These are phyloP conservation scores for Austroboletus eburneus DNA, from an alignment of 768 basidiomycete genomes.

Conservation along the genomic window DNA sequence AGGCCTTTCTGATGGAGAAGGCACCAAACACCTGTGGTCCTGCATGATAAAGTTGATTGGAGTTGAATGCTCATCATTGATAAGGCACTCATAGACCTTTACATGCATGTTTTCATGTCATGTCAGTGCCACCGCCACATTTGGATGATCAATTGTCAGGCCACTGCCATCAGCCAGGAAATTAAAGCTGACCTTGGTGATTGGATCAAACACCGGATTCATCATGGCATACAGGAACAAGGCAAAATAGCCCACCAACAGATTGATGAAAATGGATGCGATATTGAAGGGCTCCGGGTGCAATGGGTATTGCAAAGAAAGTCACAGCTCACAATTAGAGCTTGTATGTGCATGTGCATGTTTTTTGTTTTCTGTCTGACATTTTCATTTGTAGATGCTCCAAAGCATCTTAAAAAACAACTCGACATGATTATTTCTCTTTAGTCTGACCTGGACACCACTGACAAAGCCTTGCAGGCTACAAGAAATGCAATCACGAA, in stretches of 20 bases:
- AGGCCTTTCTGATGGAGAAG: background rate
- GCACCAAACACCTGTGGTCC: conserved; percentile 31
- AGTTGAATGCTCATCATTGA: conserved; percentile 29
- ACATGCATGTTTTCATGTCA: no score
- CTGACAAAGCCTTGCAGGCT: conserved; percentile 18
- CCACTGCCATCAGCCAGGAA: conserved; percentile 22
- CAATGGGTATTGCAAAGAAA: conserved; percentile 34
- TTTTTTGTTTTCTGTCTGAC: no score
- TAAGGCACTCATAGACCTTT: no score
- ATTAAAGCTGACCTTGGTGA: conserved; percentile 27
- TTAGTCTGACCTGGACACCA: conserved; percentile 25
- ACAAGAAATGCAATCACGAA: conserved; percentile 9
- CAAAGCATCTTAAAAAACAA: conserved; percentile 2
- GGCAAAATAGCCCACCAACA: conserved; percentile 7
- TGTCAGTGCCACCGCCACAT: conserved; percentile 16
- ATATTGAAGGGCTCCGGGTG: conserved; percentile 14
- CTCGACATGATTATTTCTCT: conserved; percentile 8
- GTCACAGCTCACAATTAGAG: conserved; percentile 27
- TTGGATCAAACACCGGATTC: conserved; percentile 28
- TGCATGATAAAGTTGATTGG: conserved; percentile 31
- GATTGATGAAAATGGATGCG: conserved; percentile 16
- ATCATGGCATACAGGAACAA: conserved; percentile 14
- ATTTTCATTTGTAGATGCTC: conserved; percentile 1
- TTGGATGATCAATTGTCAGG: conserved; percentile 34
- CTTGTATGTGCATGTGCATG: conserved; percentile 22